These are phyloP conservation scores for Cydonia oblonga DNA, from an alignment of 331 rosid species.

Conservation along the genomic window DNA sequence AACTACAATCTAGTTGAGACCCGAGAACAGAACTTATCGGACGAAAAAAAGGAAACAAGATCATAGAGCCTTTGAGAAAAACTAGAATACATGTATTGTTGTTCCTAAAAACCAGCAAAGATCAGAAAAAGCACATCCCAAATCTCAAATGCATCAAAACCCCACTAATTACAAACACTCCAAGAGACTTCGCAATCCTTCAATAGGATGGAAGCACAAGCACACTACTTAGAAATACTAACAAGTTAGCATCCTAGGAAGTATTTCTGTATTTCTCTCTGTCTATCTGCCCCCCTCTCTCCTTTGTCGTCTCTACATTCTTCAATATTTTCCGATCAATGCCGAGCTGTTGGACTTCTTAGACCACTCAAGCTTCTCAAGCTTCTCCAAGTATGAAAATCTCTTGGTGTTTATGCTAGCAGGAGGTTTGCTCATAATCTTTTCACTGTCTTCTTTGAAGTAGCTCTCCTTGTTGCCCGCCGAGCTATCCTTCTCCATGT, in stretches of 20 bases:
- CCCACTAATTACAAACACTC: slow-evolving; percentile 1
- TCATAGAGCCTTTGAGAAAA: background rate
- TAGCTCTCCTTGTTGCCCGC: slow-evolving; percentile 13
- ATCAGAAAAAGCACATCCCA: slow-evolving; percentile 1
- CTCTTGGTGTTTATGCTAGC: slow-evolving; percentile 29
- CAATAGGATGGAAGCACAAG: slow-evolving; percentile 29
- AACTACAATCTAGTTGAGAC: background rate
- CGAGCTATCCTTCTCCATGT: slow-evolving; percentile 11
- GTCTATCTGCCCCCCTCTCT: slow-evolving; percentile 9
- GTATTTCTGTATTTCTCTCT: background rate
- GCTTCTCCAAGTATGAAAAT: slow-evolving; percentile 55
- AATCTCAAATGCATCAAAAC: slow-evolving; percentile 7
- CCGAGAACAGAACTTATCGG: background rate
- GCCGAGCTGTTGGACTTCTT: slow-evolving; percentile 65
- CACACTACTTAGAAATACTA: slow-evolving; percentile 1
- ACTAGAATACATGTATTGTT: background rate
- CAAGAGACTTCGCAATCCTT: slow-evolving; percentile 22
- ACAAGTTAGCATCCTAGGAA: background rate
- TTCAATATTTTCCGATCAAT: slow-evolving; percentile 13
- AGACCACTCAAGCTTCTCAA: slow-evolving; percentile 55
- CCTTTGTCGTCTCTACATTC: background rate
- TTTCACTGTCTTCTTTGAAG: slow-evolving; percentile 28
- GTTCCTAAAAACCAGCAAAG: slow-evolving; percentile 7
- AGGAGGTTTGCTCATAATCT: slow-evolving; percentile 25
- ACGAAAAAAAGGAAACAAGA: background rate